These are phyloP conservation scores for Sphaerulina populicola DNA, from an alignment of 2,329 filamentous ascomycete species.

Conservation along the genomic window DNA sequence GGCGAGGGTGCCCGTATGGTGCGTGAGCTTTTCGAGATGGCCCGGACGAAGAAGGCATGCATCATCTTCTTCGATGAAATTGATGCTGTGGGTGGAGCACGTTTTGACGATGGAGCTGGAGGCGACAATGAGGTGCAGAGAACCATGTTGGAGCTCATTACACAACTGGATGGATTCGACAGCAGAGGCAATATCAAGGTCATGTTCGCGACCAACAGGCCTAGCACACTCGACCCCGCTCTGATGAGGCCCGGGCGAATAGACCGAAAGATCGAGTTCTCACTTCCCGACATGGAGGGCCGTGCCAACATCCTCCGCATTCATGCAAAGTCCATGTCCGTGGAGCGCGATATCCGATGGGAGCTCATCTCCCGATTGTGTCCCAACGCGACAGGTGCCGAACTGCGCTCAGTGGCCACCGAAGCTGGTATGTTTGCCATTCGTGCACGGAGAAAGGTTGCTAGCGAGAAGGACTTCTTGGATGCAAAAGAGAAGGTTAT, in stretches of 20 bases:
- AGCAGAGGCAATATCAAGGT: constrained; percentile 97
- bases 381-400: constrained; percentile 93
- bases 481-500: constrained; percentile 99
- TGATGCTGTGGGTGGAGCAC: constrained; percentile 87
- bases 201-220: constrained; percentile 97
- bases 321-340: constrained; percentile 99
- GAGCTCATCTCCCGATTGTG: constrained; percentile 95
- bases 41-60: constrained; percentile 96
- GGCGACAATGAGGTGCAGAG: constrained; percentile 96
- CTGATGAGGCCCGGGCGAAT: constrained; percentile 96
- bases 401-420: constrained; percentile 91
- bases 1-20: constrained; percentile 98
- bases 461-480: constrained; percentile 97
- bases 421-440: constrained; percentile 99
- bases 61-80: constrained; percentile 99
- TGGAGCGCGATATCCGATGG: constrained; percentile 97
- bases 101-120: constrained; percentile 92
- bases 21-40: constrained; percentile 98
- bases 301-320: constrained; percentile 96
- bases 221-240: constrained; percentile 90
- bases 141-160: constrained; percentile 97
- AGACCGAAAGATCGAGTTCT: constrained; percentile 98
- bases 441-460: constrained; percentile 87
- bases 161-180: constrained; percentile 93
- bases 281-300: constrained; percentile 90